Base-by-base conservation (phyloP, 129 eudicot genomes). In the Glebionis coronaria region DNA sequence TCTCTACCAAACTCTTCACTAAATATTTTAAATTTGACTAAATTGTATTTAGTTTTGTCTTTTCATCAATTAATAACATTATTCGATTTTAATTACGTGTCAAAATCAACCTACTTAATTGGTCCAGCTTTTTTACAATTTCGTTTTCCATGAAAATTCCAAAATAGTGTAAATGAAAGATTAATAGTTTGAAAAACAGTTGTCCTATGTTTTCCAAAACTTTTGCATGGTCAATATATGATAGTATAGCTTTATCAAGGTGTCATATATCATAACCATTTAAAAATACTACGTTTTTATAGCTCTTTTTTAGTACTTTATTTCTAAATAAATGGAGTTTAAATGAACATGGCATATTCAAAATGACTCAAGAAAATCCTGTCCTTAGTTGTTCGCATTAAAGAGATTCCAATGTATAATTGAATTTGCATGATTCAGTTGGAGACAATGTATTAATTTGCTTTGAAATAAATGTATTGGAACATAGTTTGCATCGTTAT, bases 361-460 rank as follows among this genome's bases (percentile, higher is more conserved):
- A 53, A 55, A 53, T 19, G 62, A 53, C 60, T 59, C 13, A 68
- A 23, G 73, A 47, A 50, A 54, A 8, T 35, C 21, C 19, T 44
- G 31, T 52, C 62, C 51, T 29, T 25, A 27, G 47, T 59, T 70
- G 59, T 61, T 31, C 49, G 60, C 64, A 60, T 61, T 61, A 29
- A 60, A 61, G 59, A 71, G 14, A 55, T 71, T 28, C 42, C 44
- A 61, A 5, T 31, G 10, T 61, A 61, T 49, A 31, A 49, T 49
- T 63, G 69, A 72, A 61, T 44, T 50, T 61, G 65, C 69, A 61
- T 47, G 69, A 72, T 60, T 29, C 29, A 59, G 11, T 20, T 19
- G 44, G 59, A 7, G 69, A 60, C 40, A 49, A 31, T 10, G 42
- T 50, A 71, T 72, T 61, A 61, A 72, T 51, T 72, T 51, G 69